Evolutionary conservation across 441 rosid genomes (phyloP).

Genomic region (Gossypium aridum): DNA sequence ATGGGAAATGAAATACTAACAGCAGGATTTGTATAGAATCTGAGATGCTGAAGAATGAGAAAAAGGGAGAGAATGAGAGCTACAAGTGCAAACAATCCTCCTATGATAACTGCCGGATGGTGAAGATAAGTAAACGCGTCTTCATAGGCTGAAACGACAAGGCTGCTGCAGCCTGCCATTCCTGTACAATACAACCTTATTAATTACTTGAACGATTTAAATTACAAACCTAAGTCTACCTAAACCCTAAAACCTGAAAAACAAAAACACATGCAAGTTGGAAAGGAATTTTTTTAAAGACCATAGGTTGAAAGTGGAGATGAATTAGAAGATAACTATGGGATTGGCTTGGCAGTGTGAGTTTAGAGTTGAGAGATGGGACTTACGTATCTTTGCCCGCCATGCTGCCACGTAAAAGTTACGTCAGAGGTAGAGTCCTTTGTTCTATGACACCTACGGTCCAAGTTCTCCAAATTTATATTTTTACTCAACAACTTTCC

Average conservation of each 20-base stretch:
- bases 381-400: neutral
- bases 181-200: neutral
- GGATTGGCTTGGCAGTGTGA: neutral
- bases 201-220: neutral
- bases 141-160: neutral
- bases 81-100: slow-evolving; percentile 58
- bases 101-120: slow-evolving; percentile 47
- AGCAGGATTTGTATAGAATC: slow-evolving; percentile 72
- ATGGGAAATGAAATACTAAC: slow-evolving; percentile 29
- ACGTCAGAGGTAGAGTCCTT: neutral
- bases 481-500: neutral
- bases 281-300: neutral
- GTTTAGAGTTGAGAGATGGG: neutral
- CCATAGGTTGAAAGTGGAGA: neutral
- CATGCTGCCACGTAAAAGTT: slow-evolving; percentile 6
- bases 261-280: neutral
- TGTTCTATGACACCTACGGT: neutral
- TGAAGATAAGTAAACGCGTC: slow-evolving; percentile 42
- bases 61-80: slow-evolving; percentile 48
- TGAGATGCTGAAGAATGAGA: slow-evolving; percentile 67
- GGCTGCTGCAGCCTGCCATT: neutral
- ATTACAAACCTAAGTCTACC: neutral
- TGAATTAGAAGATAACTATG: neutral
- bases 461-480: neutral
- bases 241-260: neutral